Evolutionary conservation across 2,329 filamentous ascomycete genomes (phyloP).

Genomic region (Ophiocordyceps unilateralis): DNA sequence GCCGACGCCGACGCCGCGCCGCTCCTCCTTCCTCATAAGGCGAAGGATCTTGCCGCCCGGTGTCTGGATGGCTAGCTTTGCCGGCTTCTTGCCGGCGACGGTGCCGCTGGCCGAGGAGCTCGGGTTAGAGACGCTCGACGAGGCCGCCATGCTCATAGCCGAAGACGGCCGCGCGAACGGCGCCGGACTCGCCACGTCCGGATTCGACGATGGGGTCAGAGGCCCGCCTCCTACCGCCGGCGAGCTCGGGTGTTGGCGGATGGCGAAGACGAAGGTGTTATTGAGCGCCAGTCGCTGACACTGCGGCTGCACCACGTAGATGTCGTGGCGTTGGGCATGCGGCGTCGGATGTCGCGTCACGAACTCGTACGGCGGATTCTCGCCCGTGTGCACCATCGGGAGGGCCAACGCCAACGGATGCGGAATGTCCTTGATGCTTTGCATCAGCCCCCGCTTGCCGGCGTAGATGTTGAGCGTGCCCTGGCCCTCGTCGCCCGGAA

Average conservation of each 20-base stretch:
- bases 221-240: constrained; percentile 12
- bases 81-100: constrained; percentile 58
- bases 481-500: constrained; percentile 82
- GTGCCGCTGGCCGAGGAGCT: constrained; percentile 31
- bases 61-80: constrained; percentile 87
- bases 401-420: constrained; percentile 78
- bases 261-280: constrained; percentile 94
- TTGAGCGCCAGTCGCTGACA: constrained; percentile 77
- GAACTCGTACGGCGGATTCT: constrained; percentile 91
- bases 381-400: constrained; percentile 78
- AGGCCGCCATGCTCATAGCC: constrained; percentile 46
- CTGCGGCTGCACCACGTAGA: constrained; percentile 93
- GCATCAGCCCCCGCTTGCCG: constrained; percentile 88
- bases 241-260: constrained; percentile 75
- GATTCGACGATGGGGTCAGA: constrained; percentile 28
- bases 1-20: constrained; percentile 32
- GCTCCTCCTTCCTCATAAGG: constrained; percentile 64
- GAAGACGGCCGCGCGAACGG: constrained; percentile 45
- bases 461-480: constrained; percentile 84
- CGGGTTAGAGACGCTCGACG: constrained; percentile 38
- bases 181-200: constrained; percentile 34
- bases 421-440: constrained; percentile 90
- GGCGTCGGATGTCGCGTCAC: constrained; percentile 85
- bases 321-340: constrained; percentile 90
- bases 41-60: constrained; percentile 89